A percentile compares a stretch with the other conserved stretches of the same genome.
Evolutionary conservation across 2,329 filamentous ascomycete genomes (phyloP).

Genomic region (Pseudocercospora fijiensis): DNA sequence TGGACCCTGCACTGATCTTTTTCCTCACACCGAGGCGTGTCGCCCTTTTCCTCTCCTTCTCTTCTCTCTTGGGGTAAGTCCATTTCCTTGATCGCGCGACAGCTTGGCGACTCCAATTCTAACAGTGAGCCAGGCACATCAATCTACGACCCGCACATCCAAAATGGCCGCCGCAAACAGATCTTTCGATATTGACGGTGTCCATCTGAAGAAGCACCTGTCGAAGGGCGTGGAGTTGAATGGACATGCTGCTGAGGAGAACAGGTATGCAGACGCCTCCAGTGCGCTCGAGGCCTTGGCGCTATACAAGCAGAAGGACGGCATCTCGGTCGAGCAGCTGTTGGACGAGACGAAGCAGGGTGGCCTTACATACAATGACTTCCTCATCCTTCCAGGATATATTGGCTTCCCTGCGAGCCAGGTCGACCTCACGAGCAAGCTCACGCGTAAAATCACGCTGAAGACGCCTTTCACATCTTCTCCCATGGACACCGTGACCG

Average conservation of each 20-base stretch:
- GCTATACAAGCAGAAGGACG: constrained; percentile 74
- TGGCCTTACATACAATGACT: constrained; percentile 97
- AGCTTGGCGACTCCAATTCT: constrained; percentile 7
- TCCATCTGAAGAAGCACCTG: constrained; percentile 28
- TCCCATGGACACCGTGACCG: constrained; percentile 99
- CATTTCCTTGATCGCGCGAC: constrained; percentile 26
- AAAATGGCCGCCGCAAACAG: constrained; percentile 55
- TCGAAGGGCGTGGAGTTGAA: constrained; percentile 8
- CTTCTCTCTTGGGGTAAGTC: constrained; percentile 52
- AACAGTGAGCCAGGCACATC: constrained; percentile 12
- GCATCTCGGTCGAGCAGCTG: constrained; percentile 80
- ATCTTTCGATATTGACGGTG: constrained; percentile 49
- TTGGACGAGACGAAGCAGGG: constrained; percentile 90
- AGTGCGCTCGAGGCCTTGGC: constrained; percentile 74
- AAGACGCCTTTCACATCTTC: constrained; percentile 97
- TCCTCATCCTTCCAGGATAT: constrained; percentile 92
- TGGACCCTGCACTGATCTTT: not conserved
- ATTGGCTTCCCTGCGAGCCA: constrained; percentile 95
- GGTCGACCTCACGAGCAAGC: constrained; percentile 81
- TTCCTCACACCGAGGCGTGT: constrained; percentile 4
- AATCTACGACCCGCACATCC: not conserved
- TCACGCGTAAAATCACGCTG: constrained; percentile 92
- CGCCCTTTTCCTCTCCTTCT: constrained; percentile 32
- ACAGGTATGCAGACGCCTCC: constrained; percentile 27
- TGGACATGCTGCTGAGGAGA: constrained; percentile 16